A percentile compares a stretch with the other conserved stretches of the same genome.
Evolutionary conservation across 2,329 filamentous ascomycete species (phyloP).

Genomic region (Xylariaceae sp.): DNA sequence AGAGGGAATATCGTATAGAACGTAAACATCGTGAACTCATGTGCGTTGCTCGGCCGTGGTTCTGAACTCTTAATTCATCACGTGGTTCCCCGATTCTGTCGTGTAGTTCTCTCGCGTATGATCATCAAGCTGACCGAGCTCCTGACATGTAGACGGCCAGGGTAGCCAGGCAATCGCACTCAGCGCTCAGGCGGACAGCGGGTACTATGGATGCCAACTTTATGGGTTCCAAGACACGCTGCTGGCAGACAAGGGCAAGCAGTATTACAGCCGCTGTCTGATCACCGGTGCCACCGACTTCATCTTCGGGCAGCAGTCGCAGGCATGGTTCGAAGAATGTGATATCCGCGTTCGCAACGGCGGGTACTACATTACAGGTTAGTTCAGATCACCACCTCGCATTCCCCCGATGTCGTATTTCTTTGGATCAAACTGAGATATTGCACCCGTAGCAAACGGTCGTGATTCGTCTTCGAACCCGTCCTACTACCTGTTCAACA

Average conservation of each 20-base stretch:
- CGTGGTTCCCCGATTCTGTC: too few species aligned
- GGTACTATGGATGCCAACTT: slow-evolving; percentile 44
- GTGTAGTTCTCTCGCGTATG: background rate
- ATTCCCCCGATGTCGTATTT: background rate
- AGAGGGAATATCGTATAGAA: slow-evolving; percentile 34
- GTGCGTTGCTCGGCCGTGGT: slow-evolving; percentile 10
- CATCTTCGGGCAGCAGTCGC: slow-evolving; percentile 42
- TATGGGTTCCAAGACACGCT: slow-evolving; percentile 48
- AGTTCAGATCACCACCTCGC: background rate
- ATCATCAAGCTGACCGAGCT: background rate
- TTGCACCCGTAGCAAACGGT: slow-evolving; percentile 37
- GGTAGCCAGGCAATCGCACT: slow-evolving; percentile 45
- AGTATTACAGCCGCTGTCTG: slow-evolving; percentile 42
- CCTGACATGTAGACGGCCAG: slow-evolving; percentile 33
- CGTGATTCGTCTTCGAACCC: slow-evolving; percentile 34
- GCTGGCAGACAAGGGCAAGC: slow-evolving; percentile 41
- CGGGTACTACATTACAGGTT: slow-evolving; percentile 37
- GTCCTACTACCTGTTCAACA: slow-evolving; percentile 45
- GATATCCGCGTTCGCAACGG: slow-evolving; percentile 37
- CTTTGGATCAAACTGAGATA: slow-evolving; percentile 2
- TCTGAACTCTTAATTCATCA: background rate
- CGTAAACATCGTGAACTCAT: slow-evolving; percentile 47
- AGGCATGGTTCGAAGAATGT: slow-evolving; percentile 41
- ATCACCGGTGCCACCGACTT: slow-evolving; percentile 48
- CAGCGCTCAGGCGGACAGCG: slow-evolving; percentile 39